Conservation (phyloP, 768 basidiomycete genomes). For the Agaricus subrufescens region DNA sequence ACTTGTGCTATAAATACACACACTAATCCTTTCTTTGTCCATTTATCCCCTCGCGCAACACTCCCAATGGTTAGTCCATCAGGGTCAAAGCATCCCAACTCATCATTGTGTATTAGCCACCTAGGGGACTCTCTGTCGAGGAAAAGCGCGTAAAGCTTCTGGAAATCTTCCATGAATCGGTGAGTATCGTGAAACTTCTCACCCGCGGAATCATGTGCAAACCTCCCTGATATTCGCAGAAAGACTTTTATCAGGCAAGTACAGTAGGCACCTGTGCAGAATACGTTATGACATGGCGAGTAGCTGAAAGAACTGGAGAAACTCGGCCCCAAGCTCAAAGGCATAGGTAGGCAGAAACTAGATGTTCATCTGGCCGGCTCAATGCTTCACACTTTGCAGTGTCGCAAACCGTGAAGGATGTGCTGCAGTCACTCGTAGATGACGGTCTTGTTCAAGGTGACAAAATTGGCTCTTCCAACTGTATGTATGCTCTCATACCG, state of each 20-base stretch:
- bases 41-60: neutral
- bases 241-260: slow-evolving; percentile 57
- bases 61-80: neutral
- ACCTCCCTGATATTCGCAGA: slow-evolving; percentile 36
- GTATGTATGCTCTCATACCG: slow-evolving; percentile 36
- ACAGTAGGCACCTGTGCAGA: no score
- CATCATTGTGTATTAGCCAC: slow-evolving; percentile 40
- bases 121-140: slow-evolving; percentile 81
- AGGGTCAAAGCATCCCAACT: neutral
- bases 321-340: slow-evolving; percentile 82
- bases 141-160: slow-evolving; percentile 87
- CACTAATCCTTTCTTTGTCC: neutral
- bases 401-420: slow-evolving; percentile 88
- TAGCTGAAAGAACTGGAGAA: slow-evolving; percentile 93
- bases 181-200: slow-evolving; percentile 22
- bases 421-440: slow-evolving; percentile 81
- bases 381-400: slow-evolving; percentile 40
- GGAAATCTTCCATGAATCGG: slow-evolving; percentile 93
- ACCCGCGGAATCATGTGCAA: neutral
- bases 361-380: neutral
- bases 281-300: neutral
- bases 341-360: slow-evolving; percentile 56
- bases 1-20: neutral
- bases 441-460: slow-evolving; percentile 84
- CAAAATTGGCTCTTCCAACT: slow-evolving; percentile 94